These are phyloP conservation scores for Colletotrichum sansevieriae DNA, from an alignment of 2,329 filamentous ascomycete genomes.

Conservation along the genomic window DNA sequence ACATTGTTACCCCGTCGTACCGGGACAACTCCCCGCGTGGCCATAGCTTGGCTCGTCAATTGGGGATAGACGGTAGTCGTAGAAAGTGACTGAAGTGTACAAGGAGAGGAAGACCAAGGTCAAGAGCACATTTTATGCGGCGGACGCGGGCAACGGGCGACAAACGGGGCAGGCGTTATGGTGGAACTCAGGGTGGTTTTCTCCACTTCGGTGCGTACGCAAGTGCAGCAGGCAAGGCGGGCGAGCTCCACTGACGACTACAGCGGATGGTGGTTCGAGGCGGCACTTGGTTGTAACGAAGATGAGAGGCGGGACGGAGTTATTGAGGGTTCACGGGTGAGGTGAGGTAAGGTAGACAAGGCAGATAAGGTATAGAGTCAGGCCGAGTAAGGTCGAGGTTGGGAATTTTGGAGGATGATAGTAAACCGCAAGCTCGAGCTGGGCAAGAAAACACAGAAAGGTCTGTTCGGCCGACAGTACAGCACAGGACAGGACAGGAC, in stretches of 20 bases:
- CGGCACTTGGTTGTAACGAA: not conserved
- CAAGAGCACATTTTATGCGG: constrained; percentile 42
- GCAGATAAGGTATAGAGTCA: not conserved
- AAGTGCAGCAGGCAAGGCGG: constrained; percentile 30
- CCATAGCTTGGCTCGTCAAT: constrained; percentile 37
- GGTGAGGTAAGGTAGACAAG: not conserved
- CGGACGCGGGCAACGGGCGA: constrained; percentile 34
- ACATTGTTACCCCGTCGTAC: constrained; percentile 39
- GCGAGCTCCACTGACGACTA: constrained; percentile 34
- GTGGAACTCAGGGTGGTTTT: constrained; percentile 17
- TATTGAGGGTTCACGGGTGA: not conserved
- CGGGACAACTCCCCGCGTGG: constrained; percentile 38
- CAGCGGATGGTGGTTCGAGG: constrained; percentile 31
- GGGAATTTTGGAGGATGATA: not conserved
- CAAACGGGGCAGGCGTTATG: constrained; percentile 30
- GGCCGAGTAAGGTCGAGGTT: not conserved
- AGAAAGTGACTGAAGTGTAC: constrained; percentile 17
- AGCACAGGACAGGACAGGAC: not conserved
- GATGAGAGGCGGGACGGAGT: not conserved
- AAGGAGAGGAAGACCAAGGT: constrained; percentile 21
- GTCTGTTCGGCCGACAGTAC: not conserved
- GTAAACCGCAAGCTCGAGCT: not conserved
- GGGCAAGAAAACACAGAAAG: not conserved
- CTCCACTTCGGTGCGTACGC: constrained; percentile 37
- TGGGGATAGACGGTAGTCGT: constrained; percentile 19